Base-by-base conservation (phyloP, 169 alveolate species). In the Fabrea salina region DNA sequence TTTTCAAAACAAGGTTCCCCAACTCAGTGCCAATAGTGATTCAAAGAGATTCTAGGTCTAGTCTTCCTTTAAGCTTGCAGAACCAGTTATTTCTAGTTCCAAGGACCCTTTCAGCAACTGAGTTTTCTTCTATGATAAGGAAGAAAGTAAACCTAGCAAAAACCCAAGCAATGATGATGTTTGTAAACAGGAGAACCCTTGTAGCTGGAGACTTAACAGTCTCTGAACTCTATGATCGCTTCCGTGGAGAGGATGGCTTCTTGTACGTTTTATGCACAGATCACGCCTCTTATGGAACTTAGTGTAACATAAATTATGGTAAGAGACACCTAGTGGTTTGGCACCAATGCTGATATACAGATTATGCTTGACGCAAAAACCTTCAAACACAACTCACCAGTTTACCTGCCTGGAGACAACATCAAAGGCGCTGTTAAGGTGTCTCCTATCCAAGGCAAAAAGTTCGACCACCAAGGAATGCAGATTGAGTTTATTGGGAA, bases 391-490 rank as follows among this genome's bases (percentile, higher is more conserved):
- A n/a, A n/a, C n/a, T n/a, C n/a, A n/a, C n/a, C n/a, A n/a, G n/a
- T n/a, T n/a, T n/a, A n/a, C n/a, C n/a, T n/a, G 94, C 92, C 85
- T 11, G 85, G 82, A 35, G 97, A 93, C 37, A 91, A 83, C 50
- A 83, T 93, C n/a, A 72, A 84, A 64, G 96, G 96, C 13, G 57
- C 77, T 27, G 89, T 89, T 6, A 86, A 83, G 56, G 81, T 91
- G 6, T 56, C 58, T 39, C 59, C 91, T 44, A 79, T 64, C 39
- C 81, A 75, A 66, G 98, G 98, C 41, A 96, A 96, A 72, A 95
- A 94, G 70, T 82, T 98, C 71, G 99, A 98, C 56, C 99, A 98
- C 84, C 95, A 95, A 80, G 99, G 99, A 56, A 95, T 97, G 32
- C 95, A 94, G 82, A 97, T 97, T 56, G 99, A 97, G 83, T 91